phyloP scores from a whole-genome alignment of 306 rosid genomes.

The Chamaecrista fasciculata region DNA sequence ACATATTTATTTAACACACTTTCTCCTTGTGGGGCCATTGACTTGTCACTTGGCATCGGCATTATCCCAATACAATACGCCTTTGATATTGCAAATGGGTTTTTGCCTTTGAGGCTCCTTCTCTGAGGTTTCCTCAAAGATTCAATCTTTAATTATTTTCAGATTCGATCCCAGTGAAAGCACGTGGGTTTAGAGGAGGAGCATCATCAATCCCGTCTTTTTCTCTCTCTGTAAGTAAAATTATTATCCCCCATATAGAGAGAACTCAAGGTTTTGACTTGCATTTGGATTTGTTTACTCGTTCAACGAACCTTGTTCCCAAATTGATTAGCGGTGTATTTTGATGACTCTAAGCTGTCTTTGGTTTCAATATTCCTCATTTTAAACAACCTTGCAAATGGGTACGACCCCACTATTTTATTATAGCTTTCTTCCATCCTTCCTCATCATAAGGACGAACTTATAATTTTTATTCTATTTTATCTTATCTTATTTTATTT shows the following conservation, averaged over 20 bases:
- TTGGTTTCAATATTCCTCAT: slow-evolving; percentile 1
- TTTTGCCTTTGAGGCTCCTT: slow-evolving; percentile 20
- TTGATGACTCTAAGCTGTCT: slow-evolving; percentile 14
- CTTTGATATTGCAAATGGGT: neutral
- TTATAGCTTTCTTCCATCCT: slow-evolving; percentile 2
- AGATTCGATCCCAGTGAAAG: slow-evolving; percentile 34
- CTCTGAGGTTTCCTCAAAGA: slow-evolving; percentile 36
- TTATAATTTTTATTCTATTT: neutral
- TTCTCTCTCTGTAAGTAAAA: slow-evolving; percentile 22
- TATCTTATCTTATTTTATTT: too few species aligned
- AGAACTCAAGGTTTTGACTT: slow-evolving; percentile 25
- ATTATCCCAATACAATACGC: slow-evolving; percentile 11
- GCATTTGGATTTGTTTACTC: slow-evolving; percentile 21
- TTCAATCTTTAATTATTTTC: slow-evolving; percentile 25
- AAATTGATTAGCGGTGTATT: slow-evolving; percentile 5
- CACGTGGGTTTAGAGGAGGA: slow-evolving; percentile 20
- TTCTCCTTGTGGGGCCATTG: slow-evolving; percentile 29
- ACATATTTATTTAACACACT: neutral
- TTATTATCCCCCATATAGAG: neutral
- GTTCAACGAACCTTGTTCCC: slow-evolving; percentile 30
- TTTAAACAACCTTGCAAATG: slow-evolving; percentile 25
- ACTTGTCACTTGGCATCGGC: slow-evolving; percentile 15
- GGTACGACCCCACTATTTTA: slow-evolving; percentile 20
- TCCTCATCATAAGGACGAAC: slow-evolving; percentile 10
- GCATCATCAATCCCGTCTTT: slow-evolving; percentile 24